These are phyloP conservation scores for Cardamine occulta DNA, from an alignment of 345 rosid genomes.

Conservation along the genomic window DNA sequence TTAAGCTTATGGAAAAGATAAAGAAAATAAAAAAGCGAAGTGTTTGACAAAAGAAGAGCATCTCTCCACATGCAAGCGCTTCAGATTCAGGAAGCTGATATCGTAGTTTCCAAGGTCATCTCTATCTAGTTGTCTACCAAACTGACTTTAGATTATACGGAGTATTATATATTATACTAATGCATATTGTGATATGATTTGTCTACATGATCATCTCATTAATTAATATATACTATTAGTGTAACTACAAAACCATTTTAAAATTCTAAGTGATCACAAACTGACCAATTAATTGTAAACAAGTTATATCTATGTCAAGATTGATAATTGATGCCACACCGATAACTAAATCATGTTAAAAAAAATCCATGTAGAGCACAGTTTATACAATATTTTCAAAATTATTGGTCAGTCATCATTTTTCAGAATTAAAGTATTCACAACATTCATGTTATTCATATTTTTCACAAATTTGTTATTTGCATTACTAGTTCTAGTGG, in stretches of 20 bases:
- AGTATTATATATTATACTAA: not conserved
- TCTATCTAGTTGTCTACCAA: slow-evolving; percentile 37
- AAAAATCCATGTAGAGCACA: not conserved
- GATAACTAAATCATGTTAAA: not conserved
- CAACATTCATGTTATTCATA: not conserved
- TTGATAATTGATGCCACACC: slow-evolving; percentile 22
- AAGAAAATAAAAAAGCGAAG: slow-evolving; percentile 21
- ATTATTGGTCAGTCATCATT: slow-evolving; percentile 7
- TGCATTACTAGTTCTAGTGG: not conserved
- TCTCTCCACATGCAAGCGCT: slow-evolving; percentile 43
- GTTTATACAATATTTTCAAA: slow-evolving; percentile 12
- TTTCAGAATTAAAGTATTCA: not conserved
- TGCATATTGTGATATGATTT: not conserved
- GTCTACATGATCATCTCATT: slow-evolving; percentile 5
- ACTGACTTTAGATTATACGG: slow-evolving; percentile 12
- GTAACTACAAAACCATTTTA: not conserved
- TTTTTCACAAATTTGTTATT: not conserved
- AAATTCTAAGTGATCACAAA: not conserved
- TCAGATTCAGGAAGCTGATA: slow-evolving; percentile 38
- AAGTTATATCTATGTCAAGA: slow-evolving; percentile 24
- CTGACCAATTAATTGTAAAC: slow-evolving; percentile 3
- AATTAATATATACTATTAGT: not conserved
- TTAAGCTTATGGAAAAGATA: not conserved
- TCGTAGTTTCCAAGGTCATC: slow-evolving; percentile 39
- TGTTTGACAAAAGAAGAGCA: slow-evolving; percentile 44